Evolutionary conservation across 129 eudicot genomes (phyloP).

Genomic region (Flaveria linearis): DNA sequence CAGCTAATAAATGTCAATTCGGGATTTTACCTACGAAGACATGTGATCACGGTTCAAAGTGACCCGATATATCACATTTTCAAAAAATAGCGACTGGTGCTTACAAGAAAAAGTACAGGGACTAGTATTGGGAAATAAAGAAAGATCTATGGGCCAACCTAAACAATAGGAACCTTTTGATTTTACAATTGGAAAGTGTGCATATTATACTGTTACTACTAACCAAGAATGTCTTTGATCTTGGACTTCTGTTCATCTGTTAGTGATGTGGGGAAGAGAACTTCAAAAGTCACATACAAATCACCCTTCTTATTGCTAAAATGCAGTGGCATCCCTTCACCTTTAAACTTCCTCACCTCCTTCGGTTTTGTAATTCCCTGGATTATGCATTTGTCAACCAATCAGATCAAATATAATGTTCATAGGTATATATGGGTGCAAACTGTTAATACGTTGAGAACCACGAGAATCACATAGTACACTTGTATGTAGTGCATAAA

Average conservation of each 20-base stretch:
- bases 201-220: conserved; percentile 25
- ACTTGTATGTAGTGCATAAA: too few species aligned
- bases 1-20: neutral
- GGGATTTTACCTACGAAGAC: conserved; percentile 1
- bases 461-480: too few species aligned
- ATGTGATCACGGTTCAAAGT: neutral
- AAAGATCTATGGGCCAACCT: neutral
- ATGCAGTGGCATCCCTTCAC: conserved; percentile 98
- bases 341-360: conserved; percentile 89
- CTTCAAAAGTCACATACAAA: conserved; percentile 81
- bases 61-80: neutral
- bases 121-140: neutral
- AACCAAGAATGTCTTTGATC: conserved; percentile 70
- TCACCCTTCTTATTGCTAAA: conserved; percentile 90
- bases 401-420: neutral
- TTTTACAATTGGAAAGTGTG: neutral
- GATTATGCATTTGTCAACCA: neutral
- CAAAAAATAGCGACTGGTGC: neutral
- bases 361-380: conserved; percentile 93
- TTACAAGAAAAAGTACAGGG: neutral
- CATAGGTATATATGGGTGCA: too few species aligned
- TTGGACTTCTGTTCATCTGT: conserved; percentile 82
- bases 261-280: conserved; percentile 81
- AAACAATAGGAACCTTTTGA: neutral
- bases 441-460: too few species aligned